These are phyloP conservation scores for Pterulicium gracile DNA, from an alignment of 1,284 basidiomycete genomes.

Conservation along the genomic window DNA sequence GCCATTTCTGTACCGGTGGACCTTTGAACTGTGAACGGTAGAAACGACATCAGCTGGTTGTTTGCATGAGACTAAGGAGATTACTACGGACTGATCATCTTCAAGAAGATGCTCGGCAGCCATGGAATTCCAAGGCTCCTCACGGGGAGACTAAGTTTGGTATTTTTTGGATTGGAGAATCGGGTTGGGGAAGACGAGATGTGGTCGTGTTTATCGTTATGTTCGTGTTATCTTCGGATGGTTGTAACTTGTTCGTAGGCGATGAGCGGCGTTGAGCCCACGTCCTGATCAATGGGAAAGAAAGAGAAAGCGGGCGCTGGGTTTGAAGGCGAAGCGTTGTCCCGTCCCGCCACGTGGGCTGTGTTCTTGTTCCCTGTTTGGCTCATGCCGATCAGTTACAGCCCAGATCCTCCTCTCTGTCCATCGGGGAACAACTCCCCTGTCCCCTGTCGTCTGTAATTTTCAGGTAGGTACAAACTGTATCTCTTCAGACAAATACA, in stretches of 20 bases:
- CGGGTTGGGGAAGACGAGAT: not conserved
- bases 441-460: too few species aligned
- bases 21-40: not conserved
- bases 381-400: too few species aligned
- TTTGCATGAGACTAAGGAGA: too few species aligned
- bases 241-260: not conserved
- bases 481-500: too few species aligned
- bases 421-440: too few species aligned
- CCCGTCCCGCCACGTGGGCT: not conserved
- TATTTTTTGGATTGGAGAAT: not conserved
- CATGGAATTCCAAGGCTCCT: not conserved
- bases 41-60: not conserved
- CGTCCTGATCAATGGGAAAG: conserved; percentile 1
- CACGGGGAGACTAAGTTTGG: not conserved
- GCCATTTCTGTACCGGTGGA: not conserved
- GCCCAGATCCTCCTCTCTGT: too few species aligned
- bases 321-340: not conserved
- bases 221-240: not conserved
- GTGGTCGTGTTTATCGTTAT: not conserved
- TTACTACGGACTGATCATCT: not conserved
- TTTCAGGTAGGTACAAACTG: too few species aligned
- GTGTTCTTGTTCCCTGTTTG: conserved; percentile 1
- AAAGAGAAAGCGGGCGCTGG: not conserved
- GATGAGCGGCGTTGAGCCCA: not conserved
- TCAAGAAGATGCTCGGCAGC: not conserved